Percentiles rank a stretch among this genome's conserved stretches.
phyloP scores from a whole-genome alignment of 2,329 filamentous ascomycete species.

The Moelleriella libera region DNA sequence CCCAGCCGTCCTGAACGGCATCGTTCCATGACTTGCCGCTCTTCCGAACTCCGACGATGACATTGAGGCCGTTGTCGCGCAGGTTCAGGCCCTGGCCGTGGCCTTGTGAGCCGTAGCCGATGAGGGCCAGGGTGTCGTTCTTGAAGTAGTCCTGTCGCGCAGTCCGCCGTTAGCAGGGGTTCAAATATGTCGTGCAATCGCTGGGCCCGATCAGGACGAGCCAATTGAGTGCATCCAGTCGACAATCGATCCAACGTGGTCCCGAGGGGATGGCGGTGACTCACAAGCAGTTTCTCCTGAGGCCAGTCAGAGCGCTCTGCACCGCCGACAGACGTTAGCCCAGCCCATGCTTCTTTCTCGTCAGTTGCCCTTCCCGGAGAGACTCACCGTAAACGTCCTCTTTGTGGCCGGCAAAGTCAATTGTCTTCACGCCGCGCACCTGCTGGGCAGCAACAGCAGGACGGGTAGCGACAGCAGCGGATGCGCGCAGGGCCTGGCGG shows the following conservation, averaged over 20 bases:
- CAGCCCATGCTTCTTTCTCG: constrained; percentile 6
- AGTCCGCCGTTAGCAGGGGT: constrained; percentile 1
- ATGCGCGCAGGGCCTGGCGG: constrained; percentile 38
- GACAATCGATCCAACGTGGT: no score
- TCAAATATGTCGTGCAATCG: no score
- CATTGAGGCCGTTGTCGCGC: constrained; percentile 97
- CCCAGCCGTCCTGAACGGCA: constrained; percentile 92
- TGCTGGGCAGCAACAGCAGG: constrained; percentile 48
- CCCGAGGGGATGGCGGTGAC: constrained; percentile 23
- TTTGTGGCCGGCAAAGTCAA: constrained; percentile 93
- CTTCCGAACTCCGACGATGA: constrained; percentile 98
- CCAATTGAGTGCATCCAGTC: no score
- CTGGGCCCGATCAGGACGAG: no score
- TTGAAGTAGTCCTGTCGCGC: constrained; percentile 98
- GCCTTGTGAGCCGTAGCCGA: constrained; percentile 95
- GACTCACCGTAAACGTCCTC: constrained; percentile 81
- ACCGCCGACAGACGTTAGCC: background rate
- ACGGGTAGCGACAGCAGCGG: constrained; percentile 31
- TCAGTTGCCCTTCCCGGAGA: background rate
- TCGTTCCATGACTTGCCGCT: constrained; percentile 98
- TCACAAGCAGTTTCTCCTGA: constrained; percentile 89
- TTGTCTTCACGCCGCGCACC: constrained; percentile 87
- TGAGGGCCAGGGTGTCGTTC: constrained; percentile 96
- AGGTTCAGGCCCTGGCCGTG: constrained; percentile 99
- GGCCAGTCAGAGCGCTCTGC: constrained; percentile 97